A percentile compares a stretch with the other conserved stretches of the same genome.
phyloP scores from a whole-genome alignment of 2,329 filamentous ascomycete genomes.

The Clarireedia hainanense region DNA sequence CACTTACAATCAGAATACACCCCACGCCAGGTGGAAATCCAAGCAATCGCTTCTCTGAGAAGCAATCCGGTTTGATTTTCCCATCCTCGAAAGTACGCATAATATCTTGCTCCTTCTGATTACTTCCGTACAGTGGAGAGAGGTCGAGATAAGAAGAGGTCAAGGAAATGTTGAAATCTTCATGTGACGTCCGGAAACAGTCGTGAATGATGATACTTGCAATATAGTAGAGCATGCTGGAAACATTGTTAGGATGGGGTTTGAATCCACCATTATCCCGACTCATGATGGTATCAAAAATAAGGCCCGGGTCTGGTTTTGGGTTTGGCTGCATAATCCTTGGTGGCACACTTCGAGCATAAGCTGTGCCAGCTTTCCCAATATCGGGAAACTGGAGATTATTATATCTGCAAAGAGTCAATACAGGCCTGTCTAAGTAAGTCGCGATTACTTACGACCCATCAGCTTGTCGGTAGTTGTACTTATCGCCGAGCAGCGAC shows the following conservation, averaged over 20 bases:
- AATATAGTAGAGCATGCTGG: conserved; percentile 39
- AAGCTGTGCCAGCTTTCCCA: conserved; percentile 58
- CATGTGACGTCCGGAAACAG: conserved; percentile 32
- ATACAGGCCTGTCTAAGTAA: neutral
- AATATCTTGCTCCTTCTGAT: conserved; percentile 41
- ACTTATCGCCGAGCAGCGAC: conserved; percentile 54
- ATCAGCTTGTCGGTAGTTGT: conserved; percentile 54
- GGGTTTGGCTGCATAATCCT: conserved; percentile 50
- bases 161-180: conserved; percentile 12
- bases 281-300: conserved; percentile 52
- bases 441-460: conserved; percentile 49
- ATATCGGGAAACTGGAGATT: conserved; percentile 58
- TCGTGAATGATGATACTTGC: conserved; percentile 47
- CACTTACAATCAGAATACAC: conserved; percentile 49
- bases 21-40: conserved; percentile 64
- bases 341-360: conserved; percentile 56
- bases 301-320: conserved; percentile 51
- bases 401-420: neutral
- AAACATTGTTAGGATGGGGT: conserved; percentile 37
- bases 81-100: conserved; percentile 59
- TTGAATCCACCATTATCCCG: conserved; percentile 20
- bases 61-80: conserved; percentile 62
- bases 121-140: conserved; percentile 36
- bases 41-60: conserved; percentile 59
- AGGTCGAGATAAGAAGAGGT: conserved; percentile 39